Percentiles rank a stretch among this genome's conserved stretches.
phyloP scores from a whole-genome alignment of 345 rosid species.

The Trapa bicornis region DNA sequence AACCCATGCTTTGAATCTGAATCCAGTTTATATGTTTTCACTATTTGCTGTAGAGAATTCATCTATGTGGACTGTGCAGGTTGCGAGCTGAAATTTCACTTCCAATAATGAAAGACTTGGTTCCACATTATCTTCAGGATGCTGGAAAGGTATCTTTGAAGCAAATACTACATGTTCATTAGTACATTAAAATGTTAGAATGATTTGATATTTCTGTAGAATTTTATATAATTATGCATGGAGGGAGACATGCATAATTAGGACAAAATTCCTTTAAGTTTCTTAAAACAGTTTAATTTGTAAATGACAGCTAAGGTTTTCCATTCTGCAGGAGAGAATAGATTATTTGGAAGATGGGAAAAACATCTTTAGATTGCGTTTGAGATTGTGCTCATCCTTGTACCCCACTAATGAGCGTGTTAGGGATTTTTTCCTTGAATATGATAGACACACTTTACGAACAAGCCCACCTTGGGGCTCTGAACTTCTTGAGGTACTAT shows the following conservation, averaged over 20 bases:
- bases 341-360: conserved; percentile 98
- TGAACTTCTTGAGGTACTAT: conserved; percentile 88
- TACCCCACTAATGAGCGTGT: conserved; percentile 89
- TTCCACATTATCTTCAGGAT: conserved; percentile 95
- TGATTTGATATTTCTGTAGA: neutral
- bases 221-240: neutral
- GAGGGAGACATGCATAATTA: neutral
- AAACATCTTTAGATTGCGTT: conserved; percentile 65
- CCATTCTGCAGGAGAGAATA: conserved; percentile 62
- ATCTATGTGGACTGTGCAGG: conserved; percentile 31
- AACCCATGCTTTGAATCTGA: neutral
- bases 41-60: neutral
- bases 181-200: neutral
- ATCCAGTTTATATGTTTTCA: conserved; percentile 4
- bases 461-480: conserved; percentile 99
- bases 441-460: conserved; percentile 92
- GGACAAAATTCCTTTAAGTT: neutral
- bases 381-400: conserved; percentile 86
- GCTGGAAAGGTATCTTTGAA: conserved; percentile 49
- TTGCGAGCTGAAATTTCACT: conserved; percentile 85
- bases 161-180: neutral
- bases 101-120: conserved; percentile 87
- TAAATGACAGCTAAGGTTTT: neutral
- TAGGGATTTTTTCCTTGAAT: conserved; percentile 93
- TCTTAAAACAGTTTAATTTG: neutral